phyloP scores from a whole-genome alignment of 2,329 filamentous ascomycete species.

The Trichoderma hamatum region DNA sequence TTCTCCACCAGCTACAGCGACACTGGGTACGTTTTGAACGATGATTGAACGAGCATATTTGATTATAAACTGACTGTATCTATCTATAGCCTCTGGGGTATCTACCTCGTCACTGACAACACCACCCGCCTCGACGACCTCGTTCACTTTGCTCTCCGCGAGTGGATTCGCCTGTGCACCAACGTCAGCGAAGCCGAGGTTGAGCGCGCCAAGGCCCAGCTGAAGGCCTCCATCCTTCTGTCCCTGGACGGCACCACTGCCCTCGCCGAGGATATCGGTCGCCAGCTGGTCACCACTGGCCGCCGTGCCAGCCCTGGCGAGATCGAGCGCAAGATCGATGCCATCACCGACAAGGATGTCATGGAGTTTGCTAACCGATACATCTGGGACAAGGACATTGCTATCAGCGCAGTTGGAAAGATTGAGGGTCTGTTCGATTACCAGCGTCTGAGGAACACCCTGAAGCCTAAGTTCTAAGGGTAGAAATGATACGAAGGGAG shows the following conservation, averaged over 20 bases:
- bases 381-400: conserved; percentile 96
- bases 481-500: conserved; percentile 31
- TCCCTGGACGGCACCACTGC: conserved; percentile 97
- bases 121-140: conserved; percentile 88
- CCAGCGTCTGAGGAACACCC: conserved; percentile 77
- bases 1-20: conserved; percentile 99
- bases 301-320: conserved; percentile 88
- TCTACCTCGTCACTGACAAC: conserved; percentile 95
- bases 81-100: conserved; percentile 88
- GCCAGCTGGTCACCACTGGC: conserved; percentile 97
- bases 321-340: conserved; percentile 88
- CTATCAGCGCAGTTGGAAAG: conserved; percentile 87
- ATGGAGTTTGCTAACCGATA: conserved; percentile 95
- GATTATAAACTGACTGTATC: conserved; percentile 33
- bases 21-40: conserved; percentile 72
- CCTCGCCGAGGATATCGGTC: conserved; percentile 96
- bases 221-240: conserved; percentile 97
- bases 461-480: conserved; percentile 74
- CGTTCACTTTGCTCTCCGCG: conserved; percentile 95
- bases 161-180: conserved; percentile 94
- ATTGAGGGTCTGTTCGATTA: conserved; percentile 87
- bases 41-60: not conserved
- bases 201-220: conserved; percentile 97
- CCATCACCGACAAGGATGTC: conserved; percentile 92
- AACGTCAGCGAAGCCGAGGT: conserved; percentile 88